Evolutionary conservation across 2,329 filamentous ascomycete species (phyloP).

Genomic region (Aureobasidium sp.): DNA sequence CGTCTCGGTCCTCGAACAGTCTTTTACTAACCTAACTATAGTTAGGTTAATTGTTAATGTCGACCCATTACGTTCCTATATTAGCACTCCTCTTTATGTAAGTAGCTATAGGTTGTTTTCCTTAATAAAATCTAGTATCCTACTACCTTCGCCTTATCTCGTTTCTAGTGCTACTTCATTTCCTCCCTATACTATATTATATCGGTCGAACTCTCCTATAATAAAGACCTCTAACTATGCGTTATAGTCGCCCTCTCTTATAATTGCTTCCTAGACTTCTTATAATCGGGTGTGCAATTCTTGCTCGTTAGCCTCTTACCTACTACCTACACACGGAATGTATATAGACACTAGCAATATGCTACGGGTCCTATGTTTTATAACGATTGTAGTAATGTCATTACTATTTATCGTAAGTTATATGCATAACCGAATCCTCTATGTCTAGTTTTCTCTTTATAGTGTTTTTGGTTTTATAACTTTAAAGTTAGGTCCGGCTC

Average conservation of each 20-base stretch:
- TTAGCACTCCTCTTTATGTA: background rate
- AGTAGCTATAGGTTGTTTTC: background rate
- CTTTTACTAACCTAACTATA: too few relatives aligned
- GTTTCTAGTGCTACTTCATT: constrained; percentile 23
- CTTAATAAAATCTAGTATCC: constrained; percentile 16
- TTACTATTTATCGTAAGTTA: too few relatives aligned
- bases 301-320: background rate
- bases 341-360: background rate
- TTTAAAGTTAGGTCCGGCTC: too few relatives aligned
- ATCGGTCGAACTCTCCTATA: constrained; percentile 7
- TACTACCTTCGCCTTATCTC: constrained; percentile 29
- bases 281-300: background rate
- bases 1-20: background rate
- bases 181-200: constrained; percentile 23
- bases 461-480: too few relatives aligned
- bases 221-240: constrained; percentile 1
- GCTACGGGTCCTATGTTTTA: background rate
- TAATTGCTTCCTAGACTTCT: background rate
- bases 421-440: too few relatives aligned
- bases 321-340: background rate
- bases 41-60: too few relatives aligned
- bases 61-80: background rate
- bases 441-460: too few relatives aligned
- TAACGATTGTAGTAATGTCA: background rate
- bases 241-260: background rate